phyloP scores from a whole-genome alignment of 1,139 yeast species.

The Groenewaldozyma sp. region DNA sequence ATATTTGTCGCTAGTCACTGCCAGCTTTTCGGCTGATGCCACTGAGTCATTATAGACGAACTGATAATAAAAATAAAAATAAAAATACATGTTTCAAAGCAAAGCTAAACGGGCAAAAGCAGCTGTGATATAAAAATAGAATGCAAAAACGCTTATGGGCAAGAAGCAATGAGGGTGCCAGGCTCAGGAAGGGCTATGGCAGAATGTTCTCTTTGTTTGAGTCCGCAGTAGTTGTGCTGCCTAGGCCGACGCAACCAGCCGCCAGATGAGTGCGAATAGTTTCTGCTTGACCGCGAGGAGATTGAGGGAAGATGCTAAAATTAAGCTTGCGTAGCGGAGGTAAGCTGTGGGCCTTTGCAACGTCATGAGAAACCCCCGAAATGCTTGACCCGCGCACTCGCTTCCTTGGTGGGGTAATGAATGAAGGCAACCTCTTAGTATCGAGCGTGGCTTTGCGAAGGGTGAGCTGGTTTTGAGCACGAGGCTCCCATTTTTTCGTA shows the following conservation, averaged over 20 bases:
- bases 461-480: neutral
- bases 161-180: neutral
- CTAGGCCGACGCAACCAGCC: neutral
- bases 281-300: neutral
- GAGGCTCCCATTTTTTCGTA: slow-evolving; percentile 6
- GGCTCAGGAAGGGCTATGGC: neutral
- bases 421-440: slow-evolving; percentile 5
- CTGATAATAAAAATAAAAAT: neutral
- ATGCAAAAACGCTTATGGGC: neutral
- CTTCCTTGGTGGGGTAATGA: slow-evolving; percentile 9
- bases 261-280: too few species aligned
- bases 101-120: too few species aligned
- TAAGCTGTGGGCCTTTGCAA: neutral
- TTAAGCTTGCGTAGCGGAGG: neutral
- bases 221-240: too few species aligned
- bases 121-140: neutral
- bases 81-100: slow-evolving; percentile 1
- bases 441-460: neutral
- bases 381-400: neutral
- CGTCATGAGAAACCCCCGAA: neutral
- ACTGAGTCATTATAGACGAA: too few species aligned
- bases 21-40: too few species aligned
- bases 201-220: neutral
- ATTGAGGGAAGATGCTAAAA: neutral
- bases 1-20: too few species aligned